phyloP scores from a whole-genome alignment of 108 stramenopile genomes.

The Fragilariopsis cylindrus region DNA sequence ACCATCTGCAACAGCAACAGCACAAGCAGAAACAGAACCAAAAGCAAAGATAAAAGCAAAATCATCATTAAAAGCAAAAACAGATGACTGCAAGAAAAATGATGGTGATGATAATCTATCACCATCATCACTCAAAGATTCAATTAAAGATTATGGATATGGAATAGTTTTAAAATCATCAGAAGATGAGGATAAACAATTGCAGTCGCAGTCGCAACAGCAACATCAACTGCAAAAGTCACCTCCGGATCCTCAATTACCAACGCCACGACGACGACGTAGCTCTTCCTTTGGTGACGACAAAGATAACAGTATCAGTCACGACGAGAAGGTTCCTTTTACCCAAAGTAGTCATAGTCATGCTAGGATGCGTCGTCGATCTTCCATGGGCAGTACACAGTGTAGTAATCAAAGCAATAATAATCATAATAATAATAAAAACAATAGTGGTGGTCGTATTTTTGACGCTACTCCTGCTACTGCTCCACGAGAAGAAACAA shows the following conservation, averaged over 20 bases:
- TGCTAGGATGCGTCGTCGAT: no score
- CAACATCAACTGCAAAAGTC: neutral
- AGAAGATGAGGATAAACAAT: neutral
- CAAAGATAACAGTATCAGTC: neutral
- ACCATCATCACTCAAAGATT: neutral
- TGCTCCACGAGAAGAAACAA: neutral
- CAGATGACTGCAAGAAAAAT: neutral
- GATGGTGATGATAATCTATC: neutral
- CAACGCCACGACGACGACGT: neutral
- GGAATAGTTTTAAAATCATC: neutral
- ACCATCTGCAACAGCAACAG: neutral
- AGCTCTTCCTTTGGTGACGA: neutral
- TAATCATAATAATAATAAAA: no score
- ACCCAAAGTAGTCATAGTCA: no score
- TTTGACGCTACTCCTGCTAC: no score
- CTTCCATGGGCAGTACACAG: no score
- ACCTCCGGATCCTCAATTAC: neutral
- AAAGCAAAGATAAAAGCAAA: neutral
- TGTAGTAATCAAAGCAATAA: no score
- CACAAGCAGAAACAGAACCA: neutral
- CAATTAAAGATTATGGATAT: neutral
- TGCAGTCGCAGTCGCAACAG: constrained; percentile 2
- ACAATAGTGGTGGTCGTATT: no score
- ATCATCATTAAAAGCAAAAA: neutral
- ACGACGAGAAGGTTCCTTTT: neutral